Conservation (phyloP, 2,329 filamentous ascomycete species). For the Ophiognomonia clavigignenti-juglandacearum region DNA sequence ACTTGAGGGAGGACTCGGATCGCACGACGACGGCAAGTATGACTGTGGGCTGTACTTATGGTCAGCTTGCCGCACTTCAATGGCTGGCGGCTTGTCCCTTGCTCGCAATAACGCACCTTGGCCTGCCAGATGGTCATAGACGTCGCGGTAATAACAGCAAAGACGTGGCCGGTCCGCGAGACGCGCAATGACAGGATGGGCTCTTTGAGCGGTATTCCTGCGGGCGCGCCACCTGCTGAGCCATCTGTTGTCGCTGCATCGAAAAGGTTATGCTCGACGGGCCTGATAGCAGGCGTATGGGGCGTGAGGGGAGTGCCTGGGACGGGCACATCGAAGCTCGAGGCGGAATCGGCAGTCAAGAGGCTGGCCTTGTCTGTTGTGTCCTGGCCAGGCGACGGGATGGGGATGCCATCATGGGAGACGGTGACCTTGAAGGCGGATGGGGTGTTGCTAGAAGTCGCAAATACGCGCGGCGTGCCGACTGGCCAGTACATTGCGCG, state of each 20-base stretch:
- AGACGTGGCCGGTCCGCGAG: conserved; percentile 73
- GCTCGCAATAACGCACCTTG: conserved; percentile 53
- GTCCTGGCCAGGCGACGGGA: conserved; percentile 26
- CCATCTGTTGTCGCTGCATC: conserved; percentile 23
- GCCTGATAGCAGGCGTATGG: conserved; percentile 51
- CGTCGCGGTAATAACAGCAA: conserved; percentile 80
- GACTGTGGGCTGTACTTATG: conserved; percentile 66
- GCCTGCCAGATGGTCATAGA: conserved; percentile 96
- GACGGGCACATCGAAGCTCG: conserved; percentile 28
- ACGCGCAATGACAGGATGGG: conserved; percentile 70
- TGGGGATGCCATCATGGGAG: conserved; percentile 55
- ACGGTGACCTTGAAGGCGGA: conserved; percentile 45
- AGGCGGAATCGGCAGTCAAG: conserved; percentile 19
- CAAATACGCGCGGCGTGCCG: conserved; percentile 78
- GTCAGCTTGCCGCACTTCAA: conserved; percentile 17
- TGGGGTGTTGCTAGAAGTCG: conserved; percentile 63
- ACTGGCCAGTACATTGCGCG: conserved; percentile 92
- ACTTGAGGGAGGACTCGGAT: conserved; percentile 71
- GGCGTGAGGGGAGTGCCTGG: conserved; percentile 41
- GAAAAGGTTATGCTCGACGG: conserved; percentile 51
- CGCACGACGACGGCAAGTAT: conserved; percentile 81
- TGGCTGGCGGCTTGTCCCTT: conserved; percentile 1
- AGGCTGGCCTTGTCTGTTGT: conserved; percentile 20
- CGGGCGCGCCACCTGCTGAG: conserved; percentile 23
- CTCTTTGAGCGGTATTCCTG: conserved; percentile 47